Percentiles rank a stretch among this genome's conserved stretches.
phyloP scores from a whole-genome alignment of 495 filamentous ascomycete species.

The Bacidia gigantensis region DNA sequence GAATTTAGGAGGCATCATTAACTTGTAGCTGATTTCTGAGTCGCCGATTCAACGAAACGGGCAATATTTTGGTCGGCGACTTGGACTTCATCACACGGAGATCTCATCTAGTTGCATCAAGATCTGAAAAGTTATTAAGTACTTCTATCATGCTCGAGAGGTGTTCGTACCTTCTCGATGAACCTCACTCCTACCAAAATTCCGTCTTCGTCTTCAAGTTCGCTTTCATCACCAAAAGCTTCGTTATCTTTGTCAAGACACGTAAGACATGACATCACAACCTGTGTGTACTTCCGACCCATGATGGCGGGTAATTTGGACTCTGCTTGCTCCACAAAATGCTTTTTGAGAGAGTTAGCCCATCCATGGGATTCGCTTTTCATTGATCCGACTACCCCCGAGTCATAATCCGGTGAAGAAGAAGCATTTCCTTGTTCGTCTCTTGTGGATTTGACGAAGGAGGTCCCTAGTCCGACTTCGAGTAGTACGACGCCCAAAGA shows the following conservation, averaged over 20 bases:
- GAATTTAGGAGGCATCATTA: too few species aligned
- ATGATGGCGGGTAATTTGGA: slow-evolving; percentile 31
- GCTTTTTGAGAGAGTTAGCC: slow-evolving; percentile 24
- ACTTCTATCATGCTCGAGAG: too few species aligned
- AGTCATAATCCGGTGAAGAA: background rate
- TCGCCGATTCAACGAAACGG: too few species aligned
- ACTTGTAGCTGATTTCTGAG: too few species aligned
- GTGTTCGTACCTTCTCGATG: slow-evolving; percentile 38
- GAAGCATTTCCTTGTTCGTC: background rate
- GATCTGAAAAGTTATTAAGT: too few species aligned
- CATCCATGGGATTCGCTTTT: too few species aligned
- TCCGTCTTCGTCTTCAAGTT: slow-evolving; percentile 38
- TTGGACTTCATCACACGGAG: too few species aligned
- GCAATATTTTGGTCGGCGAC: too few species aligned
- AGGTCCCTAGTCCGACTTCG: slow-evolving; percentile 46
- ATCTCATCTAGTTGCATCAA: too few species aligned
- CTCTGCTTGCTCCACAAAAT: slow-evolving; percentile 28
- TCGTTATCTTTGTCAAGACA: slow-evolving; percentile 38
- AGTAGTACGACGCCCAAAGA: slow-evolving; percentile 47
- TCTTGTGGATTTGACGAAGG: slow-evolving; percentile 26
- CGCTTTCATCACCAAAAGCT: slow-evolving; percentile 31
- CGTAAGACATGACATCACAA: slow-evolving; percentile 41
- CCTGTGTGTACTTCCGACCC: slow-evolving; percentile 34
- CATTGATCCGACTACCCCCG: too few species aligned
- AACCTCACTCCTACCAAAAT: slow-evolving; percentile 35